A percentile compares a stretch with the other conserved stretches of the same genome.
Evolutionary conservation across 2,329 filamentous ascomycete genomes (phyloP).

Genomic region (Coniochaeta hoffmannii): DNA sequence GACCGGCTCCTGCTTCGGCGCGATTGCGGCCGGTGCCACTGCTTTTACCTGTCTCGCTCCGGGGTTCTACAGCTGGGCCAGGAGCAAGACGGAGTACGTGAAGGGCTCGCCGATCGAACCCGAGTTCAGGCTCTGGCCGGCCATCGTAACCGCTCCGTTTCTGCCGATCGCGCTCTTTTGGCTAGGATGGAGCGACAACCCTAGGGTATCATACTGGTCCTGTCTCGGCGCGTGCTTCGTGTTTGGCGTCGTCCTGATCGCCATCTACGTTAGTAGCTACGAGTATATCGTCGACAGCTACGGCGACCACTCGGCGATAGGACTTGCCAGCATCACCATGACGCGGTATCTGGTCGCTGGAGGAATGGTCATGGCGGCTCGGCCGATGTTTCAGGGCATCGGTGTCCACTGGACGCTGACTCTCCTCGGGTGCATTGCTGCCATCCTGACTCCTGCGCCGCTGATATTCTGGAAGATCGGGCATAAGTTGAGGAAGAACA

Average conservation of each 20-base stretch:
- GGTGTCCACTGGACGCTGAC: conserved; percentile 21
- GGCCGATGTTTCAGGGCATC: conserved; percentile 29
- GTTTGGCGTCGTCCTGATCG: conserved; percentile 43
- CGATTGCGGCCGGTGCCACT: conserved; percentile 30
- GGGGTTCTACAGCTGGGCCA: conserved; percentile 34
- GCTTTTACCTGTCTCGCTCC: conserved; percentile 33
- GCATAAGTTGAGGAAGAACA: conserved; percentile 12
- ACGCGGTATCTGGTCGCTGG: conserved; percentile 26
- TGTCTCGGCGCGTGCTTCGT: conserved; percentile 40
- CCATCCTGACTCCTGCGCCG: conserved; percentile 22
- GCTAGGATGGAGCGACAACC: conserved; percentile 47
- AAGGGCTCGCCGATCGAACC: conserved; percentile 33
- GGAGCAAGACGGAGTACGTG: conserved; percentile 31
- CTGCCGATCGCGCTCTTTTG: conserved; percentile 48
- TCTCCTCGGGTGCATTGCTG: conserved; percentile 25
- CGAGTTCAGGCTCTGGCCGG: conserved; percentile 46
- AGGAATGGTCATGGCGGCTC: conserved; percentile 28
- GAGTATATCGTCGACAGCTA: conserved; percentile 54
- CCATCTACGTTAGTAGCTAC: conserved; percentile 42
- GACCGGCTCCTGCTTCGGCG: conserved; percentile 38
- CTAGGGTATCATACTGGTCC: conserved; percentile 37
- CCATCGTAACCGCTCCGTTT: conserved; percentile 39
- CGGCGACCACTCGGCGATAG: conserved; percentile 37
- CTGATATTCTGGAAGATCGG: conserved; percentile 27
- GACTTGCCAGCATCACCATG: conserved; percentile 24